Evolutionary conservation across 2,329 filamentous ascomycete species (phyloP), one percentile per base, ranked within the genome.

Genomic region (Diaporthe batatas): DNA sequence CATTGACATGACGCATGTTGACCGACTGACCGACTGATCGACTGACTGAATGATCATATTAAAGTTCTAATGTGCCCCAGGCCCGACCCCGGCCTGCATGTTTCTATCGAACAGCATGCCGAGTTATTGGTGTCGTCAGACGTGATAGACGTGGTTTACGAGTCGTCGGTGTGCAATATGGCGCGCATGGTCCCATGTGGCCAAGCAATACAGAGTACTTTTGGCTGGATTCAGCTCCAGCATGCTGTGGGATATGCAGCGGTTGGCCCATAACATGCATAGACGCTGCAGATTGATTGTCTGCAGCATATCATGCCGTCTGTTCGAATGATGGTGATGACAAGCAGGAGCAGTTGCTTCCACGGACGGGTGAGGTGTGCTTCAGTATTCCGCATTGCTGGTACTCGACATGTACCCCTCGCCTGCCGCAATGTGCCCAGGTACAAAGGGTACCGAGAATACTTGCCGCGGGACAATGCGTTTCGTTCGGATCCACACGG

Each of bases 401-500:
- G 42, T 21, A 47, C 6, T 6, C 23, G 29, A 4, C 6, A 34
- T 49, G 59, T 65, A 65, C 21, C 11, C 1, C 0, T 18, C 29
- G 42, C 23, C 4, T 18, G 34, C 21, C 10, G 21, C 3, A 11
- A 16, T 11, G 62, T 51, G 44, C 44, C 3, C 12, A 18, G 62
- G 32, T 67, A 53, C 62, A 49, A 47, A 10, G 0, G 4, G 10
- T 64, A 47, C 58, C 1, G 29, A 29, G 29, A n/a, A n/a, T 62
- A 11, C 44, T 8, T 47, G 18, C 47, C 7, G 21, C 11, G 8
- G 8, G 3, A 23, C 8, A 21, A 23, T 39, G 57, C 10, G 62
- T 67, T 39, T 67, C 47, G 47, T 67, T 67, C 62, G 62, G 62
- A 67, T 65, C 62, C 62, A 51, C 62, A 65, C 62, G 62, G 62